phyloP scores from a whole-genome alignment of 768 basidiomycete species.

The Leccinum subgranulosum region DNA sequence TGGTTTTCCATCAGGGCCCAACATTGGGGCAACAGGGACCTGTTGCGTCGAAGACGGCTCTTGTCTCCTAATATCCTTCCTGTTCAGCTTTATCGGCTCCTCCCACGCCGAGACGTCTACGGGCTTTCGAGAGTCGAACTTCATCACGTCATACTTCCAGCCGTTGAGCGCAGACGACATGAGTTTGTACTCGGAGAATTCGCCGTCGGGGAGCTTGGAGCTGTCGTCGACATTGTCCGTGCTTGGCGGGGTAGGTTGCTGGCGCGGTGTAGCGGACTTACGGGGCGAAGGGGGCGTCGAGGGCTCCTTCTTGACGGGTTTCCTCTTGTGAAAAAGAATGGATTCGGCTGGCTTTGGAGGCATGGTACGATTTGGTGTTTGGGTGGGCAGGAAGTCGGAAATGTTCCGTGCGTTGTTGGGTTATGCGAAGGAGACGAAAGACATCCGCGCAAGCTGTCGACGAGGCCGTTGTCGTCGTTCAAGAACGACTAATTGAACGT shows the following conservation, averaged over 20 bases:
- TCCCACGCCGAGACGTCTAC: constrained; percentile 69
- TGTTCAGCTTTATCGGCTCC: constrained; percentile 79
- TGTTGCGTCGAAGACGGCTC: constrained; percentile 35
- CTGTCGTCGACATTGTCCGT: constrained; percentile 50
- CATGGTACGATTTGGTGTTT: constrained; percentile 12
- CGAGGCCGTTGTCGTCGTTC: constrained; percentile 1
- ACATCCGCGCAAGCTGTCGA: constrained; percentile 5
- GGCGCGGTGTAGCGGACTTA: constrained; percentile 38
- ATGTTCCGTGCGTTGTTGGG: not conserved
- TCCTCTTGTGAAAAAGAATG: constrained; percentile 71
- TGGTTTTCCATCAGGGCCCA: constrained; percentile 80
- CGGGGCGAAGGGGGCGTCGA: constrained; percentile 25
- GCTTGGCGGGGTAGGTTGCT: constrained; percentile 37
- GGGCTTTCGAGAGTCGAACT: constrained; percentile 74
- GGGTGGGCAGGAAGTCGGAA: not conserved
- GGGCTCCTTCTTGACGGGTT: constrained; percentile 31
- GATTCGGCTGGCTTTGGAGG: constrained; percentile 36
- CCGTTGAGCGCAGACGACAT: constrained; percentile 78
- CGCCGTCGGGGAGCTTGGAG: constrained; percentile 59
- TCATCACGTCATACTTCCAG: constrained; percentile 93
- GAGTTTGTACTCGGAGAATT: constrained; percentile 73
- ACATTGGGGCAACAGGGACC: constrained; percentile 66
- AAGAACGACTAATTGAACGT: not conserved
- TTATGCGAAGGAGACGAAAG: not conserved
- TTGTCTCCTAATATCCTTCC: constrained; percentile 72